A percentile compares a stretch with the other conserved stretches of the same genome.
phyloP scores from a whole-genome alignment of 768 basidiomycete species.

The Sarcodon aspratus region DNA sequence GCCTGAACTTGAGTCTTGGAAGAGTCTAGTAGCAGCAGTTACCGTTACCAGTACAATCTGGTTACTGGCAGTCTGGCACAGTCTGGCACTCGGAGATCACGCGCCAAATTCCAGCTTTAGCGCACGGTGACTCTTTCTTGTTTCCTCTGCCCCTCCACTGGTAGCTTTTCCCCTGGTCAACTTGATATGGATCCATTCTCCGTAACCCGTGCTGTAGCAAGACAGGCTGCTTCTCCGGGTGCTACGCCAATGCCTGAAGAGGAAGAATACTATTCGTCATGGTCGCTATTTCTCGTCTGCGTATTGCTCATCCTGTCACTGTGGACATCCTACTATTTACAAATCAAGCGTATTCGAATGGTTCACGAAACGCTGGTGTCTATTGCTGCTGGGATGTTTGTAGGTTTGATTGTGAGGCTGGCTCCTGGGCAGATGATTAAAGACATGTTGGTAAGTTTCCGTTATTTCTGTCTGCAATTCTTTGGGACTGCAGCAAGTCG shows the following conservation, averaged over 20 bases:
- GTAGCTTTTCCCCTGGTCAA: too few relatives aligned
- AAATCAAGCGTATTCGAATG: constrained; percentile 91
- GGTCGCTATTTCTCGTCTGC: constrained; percentile 91
- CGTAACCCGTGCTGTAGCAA: too few relatives aligned
- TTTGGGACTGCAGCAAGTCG: neutral
- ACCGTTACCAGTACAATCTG: too few relatives aligned
- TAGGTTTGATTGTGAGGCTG: constrained; percentile 83
- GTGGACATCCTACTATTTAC: constrained; percentile 95
- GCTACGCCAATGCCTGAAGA: constrained; percentile 37
- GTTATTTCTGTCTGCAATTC: neutral
- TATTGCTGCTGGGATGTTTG: constrained; percentile 92
- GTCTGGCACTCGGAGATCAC: too few relatives aligned
- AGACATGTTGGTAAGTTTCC: constrained; percentile 84
- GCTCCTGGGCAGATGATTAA: constrained; percentile 90
- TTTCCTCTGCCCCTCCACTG: too few relatives aligned
- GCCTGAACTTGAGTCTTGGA: too few relatives aligned
- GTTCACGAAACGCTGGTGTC: constrained; percentile 95
- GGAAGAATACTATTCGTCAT: constrained; percentile 86
- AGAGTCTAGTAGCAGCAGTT: too few relatives aligned
- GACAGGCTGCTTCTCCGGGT: constrained; percentile 3
- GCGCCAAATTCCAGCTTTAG: too few relatives aligned
- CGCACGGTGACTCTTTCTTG: too few relatives aligned
- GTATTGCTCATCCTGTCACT: constrained; percentile 87
- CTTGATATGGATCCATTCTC: too few relatives aligned
- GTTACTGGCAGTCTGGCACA: too few relatives aligned